A percentile compares a stretch with the other conserved stretches of the same genome.
phyloP scores from a whole-genome alignment of 2,329 filamentous ascomycete genomes.

The Berkeleyomyces rouxiae region DNA sequence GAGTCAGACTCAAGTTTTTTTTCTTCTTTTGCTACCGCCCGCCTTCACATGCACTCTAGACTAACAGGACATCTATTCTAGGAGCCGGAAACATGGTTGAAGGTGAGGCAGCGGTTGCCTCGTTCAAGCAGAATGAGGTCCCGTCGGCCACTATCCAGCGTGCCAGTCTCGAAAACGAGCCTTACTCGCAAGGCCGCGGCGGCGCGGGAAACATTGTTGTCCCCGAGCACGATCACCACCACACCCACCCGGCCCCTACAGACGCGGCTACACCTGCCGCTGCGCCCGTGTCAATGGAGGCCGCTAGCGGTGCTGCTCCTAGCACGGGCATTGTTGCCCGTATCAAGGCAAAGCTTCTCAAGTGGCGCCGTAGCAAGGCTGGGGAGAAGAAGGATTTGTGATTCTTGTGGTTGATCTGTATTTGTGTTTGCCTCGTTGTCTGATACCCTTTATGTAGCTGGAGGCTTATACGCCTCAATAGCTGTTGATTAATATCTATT shows the following conservation, averaged over 20 bases:
- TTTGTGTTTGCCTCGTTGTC: neutral
- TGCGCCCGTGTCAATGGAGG: conserved; percentile 41
- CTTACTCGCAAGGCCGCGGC: conserved; percentile 39
- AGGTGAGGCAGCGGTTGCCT: conserved; percentile 22
- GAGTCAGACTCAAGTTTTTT: neutral
- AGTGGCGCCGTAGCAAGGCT: neutral
- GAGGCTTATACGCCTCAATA: neutral
- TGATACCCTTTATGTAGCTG: neutral
- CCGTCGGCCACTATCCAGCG: conserved; percentile 37
- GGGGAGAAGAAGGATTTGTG: neutral
- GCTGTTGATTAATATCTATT: neutral
- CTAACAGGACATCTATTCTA: conserved; percentile 17
- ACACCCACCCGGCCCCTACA: conserved; percentile 18
- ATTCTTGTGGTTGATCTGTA: neutral
- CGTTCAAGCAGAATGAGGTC: conserved; percentile 34
- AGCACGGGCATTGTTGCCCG: neutral
- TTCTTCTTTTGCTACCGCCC: neutral
- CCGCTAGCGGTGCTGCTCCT: conserved; percentile 35
- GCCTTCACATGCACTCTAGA: neutral
- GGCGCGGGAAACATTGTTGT: conserved; percentile 40
- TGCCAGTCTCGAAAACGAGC: conserved; percentile 30
- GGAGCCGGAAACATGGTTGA: conserved; percentile 44
- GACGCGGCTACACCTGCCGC: conserved; percentile 19
- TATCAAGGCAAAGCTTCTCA: neutral
- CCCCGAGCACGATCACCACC: conserved; percentile 19